These are phyloP conservation scores for Garcia nutans DNA, from an alignment of 345 rosid species.

Conservation along the genomic window DNA sequence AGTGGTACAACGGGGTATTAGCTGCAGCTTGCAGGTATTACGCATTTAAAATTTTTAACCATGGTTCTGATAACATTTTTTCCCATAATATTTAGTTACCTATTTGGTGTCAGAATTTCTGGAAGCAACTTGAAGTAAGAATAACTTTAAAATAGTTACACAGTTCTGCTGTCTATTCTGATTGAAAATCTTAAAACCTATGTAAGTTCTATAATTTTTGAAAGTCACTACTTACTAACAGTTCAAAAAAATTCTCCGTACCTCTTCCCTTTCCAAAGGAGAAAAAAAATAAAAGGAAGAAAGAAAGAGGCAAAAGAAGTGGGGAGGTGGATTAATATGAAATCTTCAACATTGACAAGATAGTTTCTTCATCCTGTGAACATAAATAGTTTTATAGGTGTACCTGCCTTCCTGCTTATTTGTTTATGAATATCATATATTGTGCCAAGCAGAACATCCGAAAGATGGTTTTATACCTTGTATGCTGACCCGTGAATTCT, in stretches of 20 bases:
- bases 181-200: background rate
- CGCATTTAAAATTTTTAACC: background rate
- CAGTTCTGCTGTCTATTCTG: background rate
- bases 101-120: background rate
- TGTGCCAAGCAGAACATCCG: too few species aligned
- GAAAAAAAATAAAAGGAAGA: too few species aligned
- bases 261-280: background rate
- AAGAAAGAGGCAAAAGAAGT: too few species aligned
- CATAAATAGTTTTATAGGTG: too few species aligned
- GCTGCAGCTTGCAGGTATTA: constrained; percentile 61
- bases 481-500: too few species aligned
- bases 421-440: too few species aligned
- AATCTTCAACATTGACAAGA: too few species aligned
- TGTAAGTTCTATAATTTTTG: background rate
- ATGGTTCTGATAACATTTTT: background rate
- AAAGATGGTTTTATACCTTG: too few species aligned
- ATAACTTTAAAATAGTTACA: background rate
- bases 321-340: too few species aligned
- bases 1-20: constrained; percentile 75
- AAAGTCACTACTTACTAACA: too few species aligned
- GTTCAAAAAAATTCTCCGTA: background rate
- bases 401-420: too few species aligned
- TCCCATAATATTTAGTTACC: background rate
- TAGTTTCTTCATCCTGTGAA: too few species aligned
- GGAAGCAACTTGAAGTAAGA: background rate